Percentiles rank a stretch among this genome's conserved stretches.
Evolutionary conservation across 225 moss, liverwort and hornwort genomes (phyloP).

Genomic region (Sphagnum contortum): DNA sequence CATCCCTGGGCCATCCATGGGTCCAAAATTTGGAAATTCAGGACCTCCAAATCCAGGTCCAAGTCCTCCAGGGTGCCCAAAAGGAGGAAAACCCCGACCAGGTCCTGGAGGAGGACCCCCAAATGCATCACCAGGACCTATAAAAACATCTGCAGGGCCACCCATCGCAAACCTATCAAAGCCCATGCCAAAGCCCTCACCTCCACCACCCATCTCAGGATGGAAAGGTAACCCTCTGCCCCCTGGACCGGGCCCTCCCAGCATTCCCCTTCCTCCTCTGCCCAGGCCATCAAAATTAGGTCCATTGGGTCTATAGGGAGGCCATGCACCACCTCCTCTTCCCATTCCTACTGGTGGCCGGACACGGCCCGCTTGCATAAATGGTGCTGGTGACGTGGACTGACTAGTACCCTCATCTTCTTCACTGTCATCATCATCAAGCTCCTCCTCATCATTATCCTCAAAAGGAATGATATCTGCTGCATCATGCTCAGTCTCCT

Average conservation of each 20-base stretch:
- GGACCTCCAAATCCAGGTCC: constrained; percentile 89
- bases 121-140: constrained; percentile 78
- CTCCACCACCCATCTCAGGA: constrained; percentile 70
- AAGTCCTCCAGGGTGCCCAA: constrained; percentile 87
- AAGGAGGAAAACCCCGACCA: constrained; percentile 79
- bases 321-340: constrained; percentile 77
- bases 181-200: constrained; percentile 81
- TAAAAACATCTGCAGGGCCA: constrained; percentile 27
- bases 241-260: constrained; percentile 48
- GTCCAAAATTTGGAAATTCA: constrained; percentile 86
- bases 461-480: constrained; percentile 97
- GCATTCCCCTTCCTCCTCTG: constrained; percentile 74
- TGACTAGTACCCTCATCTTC: constrained; percentile 91
- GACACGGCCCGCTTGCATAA: constrained; percentile 41
- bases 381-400: constrained; percentile 36
- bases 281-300: constrained; percentile 71
- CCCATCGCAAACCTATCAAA: constrained; percentile 89
- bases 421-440: constrained; percentile 92
- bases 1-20: constrained; percentile 72
- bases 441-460: constrained; percentile 97
- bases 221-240: constrained; percentile 82
- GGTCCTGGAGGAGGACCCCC: constrained; percentile 74
- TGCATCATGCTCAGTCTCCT: constrained; percentile 83
- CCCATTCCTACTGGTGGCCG: constrained; percentile 46
- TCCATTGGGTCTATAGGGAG: constrained; percentile 63